Evolutionary conservation across 768 basidiomycete genomes (phyloP).

Genomic region (Boletus pseudo-olivaceus): DNA sequence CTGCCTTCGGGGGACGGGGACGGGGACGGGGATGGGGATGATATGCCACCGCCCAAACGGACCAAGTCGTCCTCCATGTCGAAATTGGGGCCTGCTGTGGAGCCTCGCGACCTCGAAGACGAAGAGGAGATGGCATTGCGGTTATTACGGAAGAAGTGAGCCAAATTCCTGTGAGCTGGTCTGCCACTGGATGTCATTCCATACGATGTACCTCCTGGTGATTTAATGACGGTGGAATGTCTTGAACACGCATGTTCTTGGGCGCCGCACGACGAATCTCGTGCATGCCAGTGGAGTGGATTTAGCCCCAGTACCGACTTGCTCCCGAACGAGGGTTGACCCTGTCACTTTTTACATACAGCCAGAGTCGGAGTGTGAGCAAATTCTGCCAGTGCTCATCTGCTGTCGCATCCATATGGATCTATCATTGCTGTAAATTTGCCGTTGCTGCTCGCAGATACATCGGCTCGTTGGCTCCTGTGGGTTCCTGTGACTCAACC

Average conservation of each 20-base stretch:
- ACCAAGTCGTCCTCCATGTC: constrained; percentile 22
- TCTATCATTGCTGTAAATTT: constrained; percentile 15
- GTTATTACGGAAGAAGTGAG: constrained; percentile 42
- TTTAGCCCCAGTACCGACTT: neutral
- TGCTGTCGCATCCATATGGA: neutral
- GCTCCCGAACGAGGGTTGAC: neutral
- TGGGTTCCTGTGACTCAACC: constrained; percentile 1
- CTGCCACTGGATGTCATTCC: constrained; percentile 1
- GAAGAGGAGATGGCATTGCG: constrained; percentile 65
- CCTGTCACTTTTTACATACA: constrained; percentile 1
- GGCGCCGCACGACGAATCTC: neutral
- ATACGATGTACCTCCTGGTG: neutral
- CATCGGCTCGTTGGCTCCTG: constrained; percentile 8
- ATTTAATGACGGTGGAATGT: neutral
- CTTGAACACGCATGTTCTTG: neutral
- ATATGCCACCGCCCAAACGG: constrained; percentile 32
- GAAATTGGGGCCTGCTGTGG: constrained; percentile 27
- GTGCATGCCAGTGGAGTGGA: constrained; percentile 3
- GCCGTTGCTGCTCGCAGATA: constrained; percentile 3
- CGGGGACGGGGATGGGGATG: constrained; percentile 24
- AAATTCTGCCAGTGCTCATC: constrained; percentile 6
- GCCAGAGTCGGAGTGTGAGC: constrained; percentile 6
- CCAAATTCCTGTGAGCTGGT: neutral
- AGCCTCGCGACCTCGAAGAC: constrained; percentile 40
- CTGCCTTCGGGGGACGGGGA: constrained; percentile 39